Base-by-base conservation (phyloP, 345 rosid genomes). In the Populus tremula region DNA sequence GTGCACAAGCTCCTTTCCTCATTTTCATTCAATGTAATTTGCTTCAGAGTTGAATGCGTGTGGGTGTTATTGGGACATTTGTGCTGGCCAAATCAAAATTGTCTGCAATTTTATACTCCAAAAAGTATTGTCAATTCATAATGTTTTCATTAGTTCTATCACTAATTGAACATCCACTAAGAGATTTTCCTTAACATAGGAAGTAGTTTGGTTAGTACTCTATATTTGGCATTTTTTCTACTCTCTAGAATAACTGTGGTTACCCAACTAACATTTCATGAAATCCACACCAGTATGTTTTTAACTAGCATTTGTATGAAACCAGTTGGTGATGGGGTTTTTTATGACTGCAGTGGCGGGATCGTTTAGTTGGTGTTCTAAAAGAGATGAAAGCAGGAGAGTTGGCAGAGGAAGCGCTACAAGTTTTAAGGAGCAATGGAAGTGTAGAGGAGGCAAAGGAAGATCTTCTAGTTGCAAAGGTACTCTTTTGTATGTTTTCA, bases 331-430 rank as follows among this genome's bases (percentile, higher is more conserved):
- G 39, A 61, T 80, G 61, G 65, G 63, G 64, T 77, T 79, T 39
- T 77, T 77, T 76, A 59, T 87, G 79, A 84, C 67, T 88, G 70
- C 78, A 93, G 99, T 95, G 99, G 99, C 88, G 93, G 80, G 97
- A 90, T 80, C 96, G 97, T 79, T 80, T 95, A 82, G 81, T 80
- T 45, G 87, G 86, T 81, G 94, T 94, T 78, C 80, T 95, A 83
- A 89, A 85, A 86, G 91, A 86, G 82, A 86, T 93, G 89, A 85
- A 93, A 76, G 82, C 82, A 76, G 96, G 91, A 79, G 85, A 82
- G 47, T 70, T 82, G 74, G 87, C 82, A 61, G 93, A 83, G 74
- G 86, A 84, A 77, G 80, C 82, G 56, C 82, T 86, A 74, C 83
- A 82, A 78, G 85, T 79, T 84, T 79, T 70, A 74, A 89, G 85